Evolutionary conservation across 176 grass and related monocot species (phyloP), one percentile per base, ranked within the genome.

Genomic region (Zizania latifolia): DNA sequence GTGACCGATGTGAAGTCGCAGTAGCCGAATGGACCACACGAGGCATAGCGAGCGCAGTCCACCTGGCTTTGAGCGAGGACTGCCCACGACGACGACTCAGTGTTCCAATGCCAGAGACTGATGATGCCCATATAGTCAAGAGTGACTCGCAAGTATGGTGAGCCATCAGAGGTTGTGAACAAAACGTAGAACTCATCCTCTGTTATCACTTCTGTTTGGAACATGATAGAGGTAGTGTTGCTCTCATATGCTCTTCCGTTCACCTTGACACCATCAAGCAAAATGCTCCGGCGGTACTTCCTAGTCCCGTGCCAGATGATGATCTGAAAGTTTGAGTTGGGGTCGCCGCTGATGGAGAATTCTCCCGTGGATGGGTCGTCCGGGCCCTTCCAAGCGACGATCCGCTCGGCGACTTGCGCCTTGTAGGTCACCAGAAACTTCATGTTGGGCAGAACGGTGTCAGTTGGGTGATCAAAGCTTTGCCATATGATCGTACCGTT

Each of bases 21-120:
- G 45, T 86, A 80, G 2, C 82, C 70, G 24, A 72, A 81, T 0
- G 66, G 78, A 29, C 82, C 85, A 30, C 88, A 94, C 0, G 77
- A 75, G 0, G 35, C 60, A 0, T 83, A 86, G 16, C 23, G 1
- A 1, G 68, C 85, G 16, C 57, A 88, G 8, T 30, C 3, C 8
- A 26, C 35, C n/a, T n/a, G n/a, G n/a, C n/a, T n/a, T n/a, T n/a
- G 8, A 0, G 7, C 3, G 8, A 39, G 7, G 56, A 63, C 7
- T 0, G 32, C 26, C 72, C 79, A 78, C 1, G 53, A 66, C 1
- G 41, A 77, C 0, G 62, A 61, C n/a, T 16, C 7, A 12, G 2
- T 19, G 62, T 79, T 45, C 82, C 78, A 92, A 17, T 0, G 70
- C 2, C 71, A 73, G 3, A 31, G 0, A 10, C 19, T 64, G 13